These are phyloP conservation scores for Streptanthus diversifolius DNA, from an alignment of 345 rosid species.

Conservation along the genomic window DNA sequence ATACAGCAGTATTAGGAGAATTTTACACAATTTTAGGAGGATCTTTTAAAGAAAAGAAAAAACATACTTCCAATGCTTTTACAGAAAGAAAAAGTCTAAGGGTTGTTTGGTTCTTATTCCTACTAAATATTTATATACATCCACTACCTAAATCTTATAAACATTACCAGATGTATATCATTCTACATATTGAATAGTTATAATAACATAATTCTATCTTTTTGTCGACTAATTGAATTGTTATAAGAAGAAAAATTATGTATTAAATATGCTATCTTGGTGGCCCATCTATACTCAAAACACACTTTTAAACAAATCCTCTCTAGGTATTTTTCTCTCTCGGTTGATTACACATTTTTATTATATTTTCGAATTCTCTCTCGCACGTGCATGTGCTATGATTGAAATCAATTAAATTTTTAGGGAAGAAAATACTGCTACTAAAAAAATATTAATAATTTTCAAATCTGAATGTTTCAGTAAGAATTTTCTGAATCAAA, in stretches of 20 bases:
- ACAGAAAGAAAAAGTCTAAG: slow-evolving; percentile 16
- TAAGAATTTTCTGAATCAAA: slow-evolving; percentile 9
- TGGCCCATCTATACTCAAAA: slow-evolving; percentile 23
- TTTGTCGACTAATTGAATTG: neutral
- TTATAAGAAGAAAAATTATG: neutral
- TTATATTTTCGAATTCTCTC: neutral
- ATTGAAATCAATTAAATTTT: slow-evolving; percentile 21
- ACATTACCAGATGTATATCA: neutral
- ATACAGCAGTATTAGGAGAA: neutral
- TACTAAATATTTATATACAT: neutral
- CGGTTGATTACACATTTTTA: slow-evolving; percentile 23
- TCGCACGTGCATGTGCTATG: slow-evolving; percentile 34
- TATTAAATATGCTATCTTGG: slow-evolving; percentile 20
- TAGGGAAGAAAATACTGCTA: neutral
- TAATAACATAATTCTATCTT: neutral
- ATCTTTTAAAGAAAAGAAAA: neutral
- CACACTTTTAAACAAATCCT: slow-evolving; percentile 17
- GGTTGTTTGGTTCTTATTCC: slow-evolving; percentile 25
- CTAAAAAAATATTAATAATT: slow-evolving; percentile 5
- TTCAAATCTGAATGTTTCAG: slow-evolving; percentile 23
- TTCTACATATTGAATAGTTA: neutral
- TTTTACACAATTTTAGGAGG: neutral
- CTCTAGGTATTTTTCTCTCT: slow-evolving; percentile 37
- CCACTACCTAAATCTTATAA: neutral
- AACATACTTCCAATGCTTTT: neutral